Evolutionary conservation across 768 basidiomycete species (phyloP), one percentile per base, ranked within the genome.

Genomic region (Royoungia palumana): DNA sequence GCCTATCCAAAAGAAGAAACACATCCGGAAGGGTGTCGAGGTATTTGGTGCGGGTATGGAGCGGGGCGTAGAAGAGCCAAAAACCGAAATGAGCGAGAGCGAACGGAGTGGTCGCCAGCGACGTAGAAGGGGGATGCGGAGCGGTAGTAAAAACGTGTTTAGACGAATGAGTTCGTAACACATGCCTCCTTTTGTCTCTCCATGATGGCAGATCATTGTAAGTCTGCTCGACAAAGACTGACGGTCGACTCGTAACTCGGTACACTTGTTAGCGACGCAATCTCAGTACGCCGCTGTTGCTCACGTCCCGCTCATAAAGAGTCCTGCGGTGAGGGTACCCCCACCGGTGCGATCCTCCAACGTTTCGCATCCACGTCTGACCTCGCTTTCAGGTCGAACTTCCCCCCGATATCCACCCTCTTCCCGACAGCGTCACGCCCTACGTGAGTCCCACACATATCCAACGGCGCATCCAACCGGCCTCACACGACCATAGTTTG

Each of bases 331-430:
- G 16, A 83, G 92, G 41, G 82, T 95, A 3, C 94, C 94, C 2
- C 77, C 75, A 56, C 85, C 84, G 11, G 94, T 94, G 57, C 16
- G 77, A n/a, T n/a, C n/a, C n/a, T n/a, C 61, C 41, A 11, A n/a
- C n/a, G n/a, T n/a, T 35, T 30, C 24, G 6, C 25, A 7, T 14
- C 17, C 32, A 4, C 13, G 9, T 36, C 52, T 51, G 34, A 55
- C 21, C 0, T 35, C 10, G n/a, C 30, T 35, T 25, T n/a, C 49
- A 97, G 94, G 81, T 96, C 22, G 77, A 86, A 54, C 74, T 93
- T 5, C 92, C 95, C 5, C 86, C 80, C 40, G 94, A 97, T 61
- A 92, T 98, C 20, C 94, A 97, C 58, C 95, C 95, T 0, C 75
- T 98, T 1, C 95, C 95, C 5, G 89, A 94, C 21, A 88, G 87